phyloP scores from a whole-genome alignment of 228 moss, liverwort and hornwort genomes.

The Sphagnum magellanicum region DNA sequence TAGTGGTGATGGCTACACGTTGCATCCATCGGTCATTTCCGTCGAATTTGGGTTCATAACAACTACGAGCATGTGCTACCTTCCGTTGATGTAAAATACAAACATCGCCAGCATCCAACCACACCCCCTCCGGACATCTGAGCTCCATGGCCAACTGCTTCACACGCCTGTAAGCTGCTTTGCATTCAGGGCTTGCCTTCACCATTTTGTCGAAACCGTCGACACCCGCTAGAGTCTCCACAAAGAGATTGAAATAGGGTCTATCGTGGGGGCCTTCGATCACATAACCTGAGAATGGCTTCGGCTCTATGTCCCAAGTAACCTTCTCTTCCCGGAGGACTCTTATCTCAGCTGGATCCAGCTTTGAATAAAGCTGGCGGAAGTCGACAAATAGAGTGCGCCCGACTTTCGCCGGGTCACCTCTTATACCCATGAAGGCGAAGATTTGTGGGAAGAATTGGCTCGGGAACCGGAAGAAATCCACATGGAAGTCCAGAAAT shows the following conservation, averaged over 20 bases:
- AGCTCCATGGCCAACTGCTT: slow-evolving; percentile 12
- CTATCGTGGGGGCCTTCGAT: slow-evolving; percentile 19
- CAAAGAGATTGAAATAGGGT: slow-evolving; percentile 24
- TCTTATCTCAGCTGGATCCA: slow-evolving; percentile 18
- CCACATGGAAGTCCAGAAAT: slow-evolving; percentile 27
- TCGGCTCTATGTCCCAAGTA: slow-evolving; percentile 14
- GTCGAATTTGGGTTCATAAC: slow-evolving; percentile 28
- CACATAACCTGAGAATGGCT: slow-evolving; percentile 11
- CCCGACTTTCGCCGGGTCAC: slow-evolving; percentile 17
- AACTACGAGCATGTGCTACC: slow-evolving; percentile 15
- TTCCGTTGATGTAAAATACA: slow-evolving; percentile 38
- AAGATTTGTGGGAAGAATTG: slow-evolving; percentile 13
- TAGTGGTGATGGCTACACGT: slow-evolving; percentile 10
- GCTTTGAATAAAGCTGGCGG: slow-evolving; percentile 18
- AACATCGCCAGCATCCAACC: slow-evolving; percentile 28
- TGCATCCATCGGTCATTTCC: slow-evolving; percentile 51
- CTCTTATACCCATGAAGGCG: slow-evolving; percentile 28
- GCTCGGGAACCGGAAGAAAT: slow-evolving; percentile 23
- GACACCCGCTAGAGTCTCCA: slow-evolving; percentile 6
- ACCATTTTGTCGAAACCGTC: slow-evolving; percentile 4
- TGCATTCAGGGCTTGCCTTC: slow-evolving; percentile 16
- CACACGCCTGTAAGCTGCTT: slow-evolving; percentile 25
- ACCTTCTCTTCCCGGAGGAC: slow-evolving; percentile 25
- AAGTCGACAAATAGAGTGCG: slow-evolving; percentile 25
- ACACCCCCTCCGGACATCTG: slow-evolving; percentile 15